Base-by-base conservation (phyloP, 495 filamentous ascomycete genomes). In the Wilcoxina mikolae region DNA sequence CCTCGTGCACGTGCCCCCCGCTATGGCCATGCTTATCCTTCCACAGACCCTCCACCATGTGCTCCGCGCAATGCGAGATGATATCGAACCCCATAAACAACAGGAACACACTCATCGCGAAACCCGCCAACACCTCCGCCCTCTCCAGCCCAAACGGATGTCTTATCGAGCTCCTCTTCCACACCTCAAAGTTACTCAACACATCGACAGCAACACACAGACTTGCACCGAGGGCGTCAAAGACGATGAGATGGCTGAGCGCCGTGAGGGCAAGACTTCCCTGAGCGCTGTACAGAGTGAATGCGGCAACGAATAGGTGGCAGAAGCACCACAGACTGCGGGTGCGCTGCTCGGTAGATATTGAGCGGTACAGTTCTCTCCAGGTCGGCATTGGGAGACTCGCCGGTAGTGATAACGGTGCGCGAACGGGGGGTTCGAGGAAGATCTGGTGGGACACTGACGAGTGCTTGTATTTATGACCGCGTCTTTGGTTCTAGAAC, bases 381-480 rank as follows among this genome's bases (percentile, higher is more conserved):
- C 87, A 70, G 4, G 89, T 96, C 3, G 91, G 91, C n/a, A 95
- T 81, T 11, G 90, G 91, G 0, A 98, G 76, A 15, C 88, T 90
- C 48, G 90, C 85, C n/a, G 91, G 91, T 0, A 98, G 76, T 11
- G 84, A 82, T 23, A 95, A 77, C 0, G 91, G 91, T 1, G 89
- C 83, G 31, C 88, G 77, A 2, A 83, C 84, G 1, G 86, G 80
- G n/a, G 91, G 91, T 66, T 95, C 87, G 60, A 93, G 84, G 72
- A 98, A 94, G 66, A 98, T 89, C 67, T 94, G 87, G 67, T 95
- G 90, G 20, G 86, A 94, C 48, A 98, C 86, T 62, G 85, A 91
- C 66, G 84, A 90, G 72, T 96, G 91, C 59, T 95, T 94, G 76
- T 96, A 98, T 65, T 91, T 88, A 72, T 98, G 91, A 26, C 91